Conservation (phyloP, 192 early-diverging fungal genomes). For the Radiomyces spectabilis region DNA sequence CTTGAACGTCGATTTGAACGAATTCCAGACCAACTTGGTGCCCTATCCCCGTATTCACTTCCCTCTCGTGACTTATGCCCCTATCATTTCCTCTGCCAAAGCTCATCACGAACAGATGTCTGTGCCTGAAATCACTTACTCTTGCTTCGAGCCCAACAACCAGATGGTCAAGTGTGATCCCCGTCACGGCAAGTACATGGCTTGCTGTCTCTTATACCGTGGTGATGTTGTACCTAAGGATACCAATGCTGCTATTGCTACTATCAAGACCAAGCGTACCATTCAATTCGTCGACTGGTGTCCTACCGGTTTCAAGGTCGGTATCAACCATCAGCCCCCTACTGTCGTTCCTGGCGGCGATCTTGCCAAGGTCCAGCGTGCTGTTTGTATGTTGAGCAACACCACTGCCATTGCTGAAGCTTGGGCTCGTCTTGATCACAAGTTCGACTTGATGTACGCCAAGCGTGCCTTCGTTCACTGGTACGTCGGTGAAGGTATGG, state of each 20-base stretch:
- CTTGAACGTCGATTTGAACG: constrained; percentile 95
- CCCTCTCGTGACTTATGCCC: constrained; percentile 96
- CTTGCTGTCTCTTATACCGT: constrained; percentile 96
- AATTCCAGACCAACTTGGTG: constrained; percentile 99
- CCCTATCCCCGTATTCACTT: constrained; percentile 99
- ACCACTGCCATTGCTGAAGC: constrained; percentile 98
- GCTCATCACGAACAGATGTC: constrained; percentile 92
- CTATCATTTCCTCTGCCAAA: constrained; percentile 92
- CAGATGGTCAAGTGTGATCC: constrained; percentile 99
- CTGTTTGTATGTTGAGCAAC: constrained; percentile 96
- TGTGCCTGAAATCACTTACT: constrained; percentile 89
- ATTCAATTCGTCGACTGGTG: constrained; percentile 99
- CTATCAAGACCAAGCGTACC: constrained; percentile 92
- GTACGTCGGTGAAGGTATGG: constrained; percentile 99
- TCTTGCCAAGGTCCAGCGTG: constrained; percentile 90
- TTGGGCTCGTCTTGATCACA: constrained; percentile 97
- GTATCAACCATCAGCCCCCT: constrained; percentile 91
- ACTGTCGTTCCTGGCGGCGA: constrained; percentile 87
- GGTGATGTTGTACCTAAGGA: constrained; percentile 98
- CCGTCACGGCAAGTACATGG: constrained; percentile 97
- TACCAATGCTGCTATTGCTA: constrained; percentile 81
- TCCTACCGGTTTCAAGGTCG: constrained; percentile 99
- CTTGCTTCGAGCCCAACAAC: constrained; percentile 96
- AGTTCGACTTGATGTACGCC: constrained; percentile 99
- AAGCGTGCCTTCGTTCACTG: constrained; percentile 99